Percentiles rank a stretch among this genome's conserved stretches.
phyloP scores from a whole-genome alignment of 2,329 filamentous ascomycete species.

The Alternaria burnsii region DNA sequence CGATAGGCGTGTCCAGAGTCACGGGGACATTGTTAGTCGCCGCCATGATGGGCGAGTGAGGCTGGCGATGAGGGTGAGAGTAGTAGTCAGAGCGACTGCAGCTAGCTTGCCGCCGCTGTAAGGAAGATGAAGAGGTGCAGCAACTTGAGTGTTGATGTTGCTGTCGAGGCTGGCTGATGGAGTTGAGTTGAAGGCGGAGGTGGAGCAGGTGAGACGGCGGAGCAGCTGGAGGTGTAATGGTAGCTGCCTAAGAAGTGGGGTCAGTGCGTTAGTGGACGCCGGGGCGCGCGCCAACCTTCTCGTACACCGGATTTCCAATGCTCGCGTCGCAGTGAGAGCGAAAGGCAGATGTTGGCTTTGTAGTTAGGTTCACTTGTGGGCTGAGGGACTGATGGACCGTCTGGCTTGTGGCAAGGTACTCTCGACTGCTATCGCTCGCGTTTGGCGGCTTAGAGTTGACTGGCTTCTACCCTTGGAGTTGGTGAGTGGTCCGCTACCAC shows the following conservation, averaged over 20 bases:
- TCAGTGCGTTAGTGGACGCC: slow-evolving; percentile 17
- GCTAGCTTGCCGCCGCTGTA: slow-evolving; percentile 11
- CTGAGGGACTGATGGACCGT: background rate
- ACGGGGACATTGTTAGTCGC: slow-evolving; percentile 55
- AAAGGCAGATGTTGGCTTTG: background rate
- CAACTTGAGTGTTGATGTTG: slow-evolving; percentile 5
- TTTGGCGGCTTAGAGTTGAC: background rate
- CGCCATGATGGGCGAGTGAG: slow-evolving; percentile 48
- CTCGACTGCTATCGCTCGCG: background rate
- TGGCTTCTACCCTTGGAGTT: background rate
- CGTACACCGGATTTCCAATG: slow-evolving; percentile 17
- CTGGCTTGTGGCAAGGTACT: background rate
- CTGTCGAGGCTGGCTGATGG: slow-evolving; percentile 16
- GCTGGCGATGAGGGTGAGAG: slow-evolving; percentile 41
- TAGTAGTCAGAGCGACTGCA: slow-evolving; percentile 19
- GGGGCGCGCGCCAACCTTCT: slow-evolving; percentile 9
- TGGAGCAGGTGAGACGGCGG: slow-evolving; percentile 26
- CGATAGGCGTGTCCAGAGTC: slow-evolving; percentile 76
- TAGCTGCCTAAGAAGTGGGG: slow-evolving; percentile 30
- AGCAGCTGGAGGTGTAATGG: slow-evolving; percentile 23
- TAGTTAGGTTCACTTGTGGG: background rate
- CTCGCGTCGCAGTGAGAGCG: background rate
- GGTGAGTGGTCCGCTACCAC: background rate
- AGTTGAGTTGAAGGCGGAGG: slow-evolving; percentile 14
- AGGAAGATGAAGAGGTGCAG: slow-evolving; percentile 9